These are phyloP conservation scores for Fusarium nanum DNA, from an alignment of 2,329 filamentous ascomycete genomes.

Conservation along the genomic window DNA sequence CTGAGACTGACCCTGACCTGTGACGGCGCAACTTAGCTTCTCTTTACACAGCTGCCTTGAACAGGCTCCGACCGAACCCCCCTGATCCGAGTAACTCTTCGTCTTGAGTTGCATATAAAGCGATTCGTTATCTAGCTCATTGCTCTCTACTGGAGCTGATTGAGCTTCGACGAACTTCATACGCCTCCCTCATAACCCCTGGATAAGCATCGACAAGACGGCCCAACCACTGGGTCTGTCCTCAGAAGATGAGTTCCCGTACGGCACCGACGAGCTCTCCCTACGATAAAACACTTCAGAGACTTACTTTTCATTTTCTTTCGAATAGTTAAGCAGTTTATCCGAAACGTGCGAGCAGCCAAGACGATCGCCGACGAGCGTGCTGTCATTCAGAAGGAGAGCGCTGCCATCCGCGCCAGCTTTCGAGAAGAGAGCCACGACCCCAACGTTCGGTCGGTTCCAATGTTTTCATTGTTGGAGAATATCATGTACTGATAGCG, in stretches of 20 bases:
- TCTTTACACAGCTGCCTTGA: slow-evolving; percentile 45
- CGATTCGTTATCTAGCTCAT: slow-evolving; percentile 18
- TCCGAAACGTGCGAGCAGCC: slow-evolving; percentile 96
- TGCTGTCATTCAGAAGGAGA: slow-evolving; percentile 98
- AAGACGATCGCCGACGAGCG: slow-evolving; percentile 99
- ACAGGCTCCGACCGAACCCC: slow-evolving; percentile 26
- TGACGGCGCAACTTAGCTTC: slow-evolving; percentile 42
- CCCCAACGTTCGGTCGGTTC: slow-evolving; percentile 82
- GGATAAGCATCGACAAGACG: slow-evolving; percentile 47
- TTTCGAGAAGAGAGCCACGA: slow-evolving; percentile 97
- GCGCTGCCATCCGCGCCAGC: slow-evolving; percentile 94
- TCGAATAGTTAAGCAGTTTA: slow-evolving; percentile 94
- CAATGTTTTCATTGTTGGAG: not conserved
- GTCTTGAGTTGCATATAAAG: not conserved
- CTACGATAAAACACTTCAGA: slow-evolving; percentile 11
- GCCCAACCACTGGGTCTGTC: slow-evolving; percentile 50
- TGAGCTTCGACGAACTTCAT: slow-evolving; percentile 36
- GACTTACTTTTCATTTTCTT: slow-evolving; percentile 24
- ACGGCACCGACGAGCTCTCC: slow-evolving; percentile 36
- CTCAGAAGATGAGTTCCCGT: slow-evolving; percentile 56
- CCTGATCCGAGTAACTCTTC: not conserved
- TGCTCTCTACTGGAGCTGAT: slow-evolving; percentile 35
- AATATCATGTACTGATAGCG: slow-evolving; percentile 29
- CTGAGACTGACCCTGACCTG: slow-evolving; percentile 43
- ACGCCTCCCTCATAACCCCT: slow-evolving; percentile 36